Evolutionary conservation across 2,329 filamentous ascomycete species (phyloP), one percentile per base, ranked within the genome.

Genomic region (Neocucurbitaria cava): DNA sequence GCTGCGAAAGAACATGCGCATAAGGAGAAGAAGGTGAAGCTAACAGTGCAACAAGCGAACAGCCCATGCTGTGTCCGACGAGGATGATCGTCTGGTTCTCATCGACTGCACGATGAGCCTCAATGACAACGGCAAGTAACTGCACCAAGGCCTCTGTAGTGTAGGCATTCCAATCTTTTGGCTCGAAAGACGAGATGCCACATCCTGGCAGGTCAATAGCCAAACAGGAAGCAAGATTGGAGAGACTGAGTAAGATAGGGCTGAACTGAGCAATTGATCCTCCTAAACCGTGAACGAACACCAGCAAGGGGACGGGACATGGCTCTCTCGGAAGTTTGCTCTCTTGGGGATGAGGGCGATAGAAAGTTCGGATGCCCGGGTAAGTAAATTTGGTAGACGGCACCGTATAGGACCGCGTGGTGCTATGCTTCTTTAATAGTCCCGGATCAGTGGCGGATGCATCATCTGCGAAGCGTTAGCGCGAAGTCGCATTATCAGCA

Each of bases 211-310:
- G 82, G 72, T 99, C 95, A 59, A 98, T 87, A 3, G 92, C 90
- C 35, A 96, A 82, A 72, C 93, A 96, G 43, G 92, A 89, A 11
- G 90, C 92, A 44, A 92, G 81, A 70, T 96, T 92, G 46, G 90
- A 85, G 43, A 99, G 82, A 73, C 91, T 95, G 18, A 87, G 89
- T 15, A 98, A 78, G 5, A 98, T 79, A 26, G 90, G 86, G 50
- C 91, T 85, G 71, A 97, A 98, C 70, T 98, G 95, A 10, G 92
- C 89, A 21, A 92, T 84, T 0, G 91, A 96, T 44, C 95, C 95
- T n/a, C 94, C 95, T 9, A 98, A 83, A 1, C 95, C 95, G 70
- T 98, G 95, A 52, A 98, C 82, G 71, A 96, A 96, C 39, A 98
- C 92, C 3, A 98, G 79, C 9, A 99, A 79, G 1, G 95, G 95